Base-by-base conservation (phyloP, 2,329 filamentous ascomycete genomes). In the Aspergillus sp. region DNA sequence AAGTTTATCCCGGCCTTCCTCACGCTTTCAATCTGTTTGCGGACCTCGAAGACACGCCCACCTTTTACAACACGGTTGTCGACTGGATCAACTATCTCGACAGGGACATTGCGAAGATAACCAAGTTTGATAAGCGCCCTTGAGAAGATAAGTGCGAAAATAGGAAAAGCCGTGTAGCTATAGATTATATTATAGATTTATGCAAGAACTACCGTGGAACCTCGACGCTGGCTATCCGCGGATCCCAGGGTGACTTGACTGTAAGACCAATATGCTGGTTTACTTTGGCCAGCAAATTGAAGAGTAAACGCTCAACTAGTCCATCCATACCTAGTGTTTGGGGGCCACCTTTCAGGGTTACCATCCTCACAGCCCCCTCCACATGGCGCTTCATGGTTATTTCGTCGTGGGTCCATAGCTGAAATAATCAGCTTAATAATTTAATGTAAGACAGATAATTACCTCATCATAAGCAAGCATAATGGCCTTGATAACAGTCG, bases 401-500 rank as follows among this genome's bases (percentile, higher is more conserved):
- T 3, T 49, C 20, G 40, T 60, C 54, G 1, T 37, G 22, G 8
- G 50, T 4, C 22, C 20, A 57, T 11, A 60, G 20, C 54, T 60
- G 20, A 6, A 7, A 4, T 0, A 1, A 5, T 54, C 12, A 56
- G 44, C 22, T 0, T 15, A 2, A 19, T n/a, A 13, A 37, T 4
- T 5, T 4, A 1, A n/a, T 27, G 0, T 12, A 39, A 17, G 27
- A 11, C 1, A 1, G n/a, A 15, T 1, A 9, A 15, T 4, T 56
- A 62, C 64, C 53, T 66, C 63, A 22, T 66, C 64, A 56, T 65
- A 66, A 37, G 63, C 59, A n/a, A 66, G 40, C 64, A 66, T 66
- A 5, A 65, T 62, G 2, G 61, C 61, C 45, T 60, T 60, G 15
- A 63, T 54, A 34, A 65, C 51, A 0, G 61, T 64, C 0, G 57